These are phyloP conservation scores for Parvularia atlantis DNA, from an alignment of 78 protist species.

Conservation along the genomic window DNA sequence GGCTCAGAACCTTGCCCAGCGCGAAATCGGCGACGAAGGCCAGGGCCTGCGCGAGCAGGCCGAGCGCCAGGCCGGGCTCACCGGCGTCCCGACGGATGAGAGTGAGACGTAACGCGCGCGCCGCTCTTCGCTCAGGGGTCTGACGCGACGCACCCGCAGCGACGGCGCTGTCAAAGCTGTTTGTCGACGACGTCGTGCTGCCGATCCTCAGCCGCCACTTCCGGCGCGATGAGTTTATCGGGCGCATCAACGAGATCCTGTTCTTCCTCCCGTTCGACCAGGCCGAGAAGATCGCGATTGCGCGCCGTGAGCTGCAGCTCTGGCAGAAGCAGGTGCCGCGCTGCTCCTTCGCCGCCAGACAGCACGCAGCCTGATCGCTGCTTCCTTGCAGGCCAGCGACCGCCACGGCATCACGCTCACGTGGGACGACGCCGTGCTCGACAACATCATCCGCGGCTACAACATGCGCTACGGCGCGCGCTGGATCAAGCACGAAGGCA, in stretches of 20 bases:
- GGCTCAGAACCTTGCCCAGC: slow-evolving; percentile 16
- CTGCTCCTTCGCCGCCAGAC: no score
- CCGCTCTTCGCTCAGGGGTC: neutral
- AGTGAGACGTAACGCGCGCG: neutral
- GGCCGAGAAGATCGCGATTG: neutral
- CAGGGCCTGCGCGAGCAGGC: neutral
- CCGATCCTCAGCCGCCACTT: slow-evolving; percentile 39
- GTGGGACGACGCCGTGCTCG: slow-evolving; percentile 12
- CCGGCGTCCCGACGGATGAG: neutral
- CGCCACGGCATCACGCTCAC: slow-evolving; percentile 22
- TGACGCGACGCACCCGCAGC: neutral
- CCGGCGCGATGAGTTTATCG: slow-evolving; percentile 34
- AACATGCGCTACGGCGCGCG: slow-evolving; percentile 34
- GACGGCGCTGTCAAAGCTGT: neutral
- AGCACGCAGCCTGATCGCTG: no score
- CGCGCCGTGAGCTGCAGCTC: neutral
- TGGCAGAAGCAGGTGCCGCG: slow-evolving; percentile 4
- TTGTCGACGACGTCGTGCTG: slow-evolving; percentile 6
- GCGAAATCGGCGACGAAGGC: slow-evolving; percentile 3
- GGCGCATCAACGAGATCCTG: slow-evolving; percentile 38
- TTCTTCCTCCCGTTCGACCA: slow-evolving; percentile 27
- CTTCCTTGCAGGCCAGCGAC: neutral
- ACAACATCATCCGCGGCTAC: neutral
- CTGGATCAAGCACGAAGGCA: slow-evolving; percentile 11
- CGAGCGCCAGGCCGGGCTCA: neutral